These are phyloP conservation scores for Aureobasidium sp. DNA, from an alignment of 2,329 filamentous ascomycete species.

Conservation along the genomic window DNA sequence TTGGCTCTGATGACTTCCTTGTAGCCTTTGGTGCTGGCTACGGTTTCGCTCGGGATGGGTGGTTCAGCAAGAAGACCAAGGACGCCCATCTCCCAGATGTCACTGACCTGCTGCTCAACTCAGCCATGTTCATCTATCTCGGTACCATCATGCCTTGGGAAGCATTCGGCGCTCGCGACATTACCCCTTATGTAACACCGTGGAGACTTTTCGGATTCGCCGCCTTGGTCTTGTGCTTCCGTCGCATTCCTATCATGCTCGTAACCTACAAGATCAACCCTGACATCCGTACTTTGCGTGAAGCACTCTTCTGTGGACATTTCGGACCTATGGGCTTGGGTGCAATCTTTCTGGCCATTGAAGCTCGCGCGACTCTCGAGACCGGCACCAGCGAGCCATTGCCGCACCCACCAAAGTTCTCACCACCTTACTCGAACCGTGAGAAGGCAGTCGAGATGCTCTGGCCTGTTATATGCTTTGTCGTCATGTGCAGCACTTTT, in stretches of 20 bases:
- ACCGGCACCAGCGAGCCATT: conserved; percentile 41
- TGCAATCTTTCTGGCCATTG: conserved; percentile 50
- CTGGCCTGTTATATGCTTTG: conserved; percentile 50
- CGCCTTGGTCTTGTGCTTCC: conserved; percentile 44
- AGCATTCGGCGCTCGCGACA: conserved; percentile 32
- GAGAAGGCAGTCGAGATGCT: conserved; percentile 39
- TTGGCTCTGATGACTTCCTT: conserved; percentile 51
- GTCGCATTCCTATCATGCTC: conserved; percentile 47
- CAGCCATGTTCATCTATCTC: conserved; percentile 50
- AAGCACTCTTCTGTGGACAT: conserved; percentile 50
- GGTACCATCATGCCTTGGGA: conserved; percentile 49
- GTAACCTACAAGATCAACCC: conserved; percentile 43
- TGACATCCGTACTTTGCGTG: conserved; percentile 43
- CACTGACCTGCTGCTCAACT: conserved; percentile 51
- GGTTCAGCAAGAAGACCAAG: conserved; percentile 43
- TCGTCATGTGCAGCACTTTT: conserved; percentile 48
- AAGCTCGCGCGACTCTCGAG: conserved; percentile 48
- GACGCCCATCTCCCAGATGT: conserved; percentile 43
- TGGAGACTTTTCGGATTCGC: conserved; percentile 41
- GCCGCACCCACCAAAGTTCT: conserved; percentile 35
- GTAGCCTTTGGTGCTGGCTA: conserved; percentile 51
- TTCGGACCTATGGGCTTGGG: conserved; percentile 54
- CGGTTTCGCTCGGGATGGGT: conserved; percentile 49
- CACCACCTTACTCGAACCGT: conserved; percentile 28
- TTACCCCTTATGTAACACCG: conserved; percentile 36